Evolutionary conservation across 2,329 filamentous ascomycete genomes (phyloP), one percentile per base, ranked within the genome.

Genomic region (Plectosphaerella plurivora): DNA sequence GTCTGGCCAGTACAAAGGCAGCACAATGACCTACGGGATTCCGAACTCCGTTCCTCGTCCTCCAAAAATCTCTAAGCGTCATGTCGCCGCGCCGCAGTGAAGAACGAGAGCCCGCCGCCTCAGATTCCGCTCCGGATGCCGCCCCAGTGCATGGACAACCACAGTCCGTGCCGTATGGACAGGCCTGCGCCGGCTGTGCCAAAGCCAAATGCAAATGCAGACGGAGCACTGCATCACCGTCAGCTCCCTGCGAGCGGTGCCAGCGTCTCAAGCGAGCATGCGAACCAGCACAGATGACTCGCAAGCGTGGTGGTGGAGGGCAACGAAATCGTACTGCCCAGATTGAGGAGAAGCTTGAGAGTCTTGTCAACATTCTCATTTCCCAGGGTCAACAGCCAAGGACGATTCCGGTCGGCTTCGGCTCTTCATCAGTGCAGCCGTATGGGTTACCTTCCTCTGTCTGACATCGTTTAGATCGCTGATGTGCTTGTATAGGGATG

Each of bases 171-270:
- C 22, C 45, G 24, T 47, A 47, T 22, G 45, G 45, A 47, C 45
- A 47, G 22, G 45, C 45, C 45, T 47, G 45, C 45, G 33, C 45
- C 24, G 45, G 45, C 45, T 47, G 45, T 36, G 45, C 45, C 24
- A 47, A 47, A 10, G 45, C 45, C 22, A 47, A 47, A 16, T 47
- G 45, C 45, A 33, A n/a, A 47, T 47, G 45, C 45, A 33, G n/a
- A n/a, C 45, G 45, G 33, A 36, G 12, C 33, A 22, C 24, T 2
- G 22, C 12, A n/a, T 25, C 45, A 28, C 16, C 45, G 45, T 22
- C 24, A 14, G 24, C 45, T 22, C 45, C 45, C 5, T 47, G 45
- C 45, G 16, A 47, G 5, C 20, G 45, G 22, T 47, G 45, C 45
- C 45, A 47, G 22, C 45, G 45, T 28, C 45, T 47, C 14, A 22